Evolutionary conservation across 108 stramenopile species (phyloP).

Genomic region (Chaetoceros tenuissimus): DNA sequence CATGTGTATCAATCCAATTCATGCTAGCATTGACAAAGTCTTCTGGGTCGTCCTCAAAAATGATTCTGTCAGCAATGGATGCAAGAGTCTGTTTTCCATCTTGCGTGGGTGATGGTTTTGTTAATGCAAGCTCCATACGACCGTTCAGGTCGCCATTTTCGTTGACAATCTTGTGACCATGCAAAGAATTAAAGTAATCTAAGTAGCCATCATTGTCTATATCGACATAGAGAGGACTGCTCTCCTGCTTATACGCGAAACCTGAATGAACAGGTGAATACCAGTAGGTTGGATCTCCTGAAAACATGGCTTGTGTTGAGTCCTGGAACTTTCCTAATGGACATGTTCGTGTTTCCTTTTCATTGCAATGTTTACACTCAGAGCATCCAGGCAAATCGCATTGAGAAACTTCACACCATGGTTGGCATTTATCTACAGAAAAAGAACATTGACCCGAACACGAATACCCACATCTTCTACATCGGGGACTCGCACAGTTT

Average conservation of each 20-base stretch:
- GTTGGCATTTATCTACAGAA: background rate
- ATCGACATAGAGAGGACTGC: conserved; percentile 10
- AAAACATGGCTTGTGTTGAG: background rate
- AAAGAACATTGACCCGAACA: background rate
- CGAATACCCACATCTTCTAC: background rate
- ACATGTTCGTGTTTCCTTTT: background rate
- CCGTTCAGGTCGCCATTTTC: background rate
- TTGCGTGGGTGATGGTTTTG: background rate
- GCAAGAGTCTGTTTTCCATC: background rate
- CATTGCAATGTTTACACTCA: background rate
- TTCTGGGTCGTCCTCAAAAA: background rate
- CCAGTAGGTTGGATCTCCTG: background rate
- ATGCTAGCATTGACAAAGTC: background rate
- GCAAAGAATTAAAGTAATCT: conserved; percentile 14
- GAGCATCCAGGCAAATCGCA: background rate
- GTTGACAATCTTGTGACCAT: background rate
- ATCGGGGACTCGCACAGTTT: background rate
- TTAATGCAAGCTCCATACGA: background rate
- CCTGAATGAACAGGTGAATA: background rate
- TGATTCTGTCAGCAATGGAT: background rate
- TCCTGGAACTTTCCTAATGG: background rate
- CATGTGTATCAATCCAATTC: background rate
- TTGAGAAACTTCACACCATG: background rate
- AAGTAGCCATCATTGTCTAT: conserved; percentile 29
- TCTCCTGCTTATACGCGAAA: conserved; percentile 13